These are phyloP conservation scores for Euryodendron excelsum DNA, from an alignment of 148 eudicot genomes.

Conservation along the genomic window DNA sequence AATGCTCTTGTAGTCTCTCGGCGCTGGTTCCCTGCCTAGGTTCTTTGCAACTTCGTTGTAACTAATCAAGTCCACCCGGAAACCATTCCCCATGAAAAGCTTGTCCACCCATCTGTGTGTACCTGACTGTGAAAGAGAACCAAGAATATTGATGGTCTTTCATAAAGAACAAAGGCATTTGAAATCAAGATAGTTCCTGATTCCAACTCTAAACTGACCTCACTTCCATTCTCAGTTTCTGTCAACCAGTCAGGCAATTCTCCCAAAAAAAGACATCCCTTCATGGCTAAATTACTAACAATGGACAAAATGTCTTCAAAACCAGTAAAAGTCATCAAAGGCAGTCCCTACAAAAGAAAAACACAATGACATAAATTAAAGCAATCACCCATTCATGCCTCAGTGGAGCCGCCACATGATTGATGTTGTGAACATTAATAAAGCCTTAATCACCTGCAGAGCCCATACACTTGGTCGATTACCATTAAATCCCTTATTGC, in stretches of 20 bases:
- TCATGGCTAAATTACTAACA: slow-evolving; percentile 66
- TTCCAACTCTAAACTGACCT: slow-evolving; percentile 45
- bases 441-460: slow-evolving; percentile 54
- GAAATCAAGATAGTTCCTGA: not conserved
- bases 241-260: slow-evolving; percentile 67
- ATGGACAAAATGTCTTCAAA: slow-evolving; percentile 52
- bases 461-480: slow-evolving; percentile 78
- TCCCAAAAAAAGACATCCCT: slow-evolving; percentile 67
- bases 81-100: slow-evolving; percentile 70
- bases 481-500: slow-evolving; percentile 66
- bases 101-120: slow-evolving; percentile 57
- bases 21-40: slow-evolving; percentile 32
- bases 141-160: not conserved
- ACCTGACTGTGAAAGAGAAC: slow-evolving; percentile 30
- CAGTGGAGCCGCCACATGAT: not conserved
- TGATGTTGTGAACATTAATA: not conserved
- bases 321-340: slow-evolving; percentile 47
- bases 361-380: not conserved
- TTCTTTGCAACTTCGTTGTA: slow-evolving; percentile 47
- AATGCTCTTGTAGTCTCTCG: slow-evolving; percentile 27
- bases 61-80: slow-evolving; percentile 47
- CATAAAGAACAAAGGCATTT: not conserved
- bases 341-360: slow-evolving; percentile 63
- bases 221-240: slow-evolving; percentile 36
- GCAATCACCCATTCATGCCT: not conserved